A percentile compares a stretch with the other conserved stretches of the same genome.
Evolutionary conservation across 495 filamentous ascomycete genomes (phyloP).

Genomic region (Neurospora sp.): DNA sequence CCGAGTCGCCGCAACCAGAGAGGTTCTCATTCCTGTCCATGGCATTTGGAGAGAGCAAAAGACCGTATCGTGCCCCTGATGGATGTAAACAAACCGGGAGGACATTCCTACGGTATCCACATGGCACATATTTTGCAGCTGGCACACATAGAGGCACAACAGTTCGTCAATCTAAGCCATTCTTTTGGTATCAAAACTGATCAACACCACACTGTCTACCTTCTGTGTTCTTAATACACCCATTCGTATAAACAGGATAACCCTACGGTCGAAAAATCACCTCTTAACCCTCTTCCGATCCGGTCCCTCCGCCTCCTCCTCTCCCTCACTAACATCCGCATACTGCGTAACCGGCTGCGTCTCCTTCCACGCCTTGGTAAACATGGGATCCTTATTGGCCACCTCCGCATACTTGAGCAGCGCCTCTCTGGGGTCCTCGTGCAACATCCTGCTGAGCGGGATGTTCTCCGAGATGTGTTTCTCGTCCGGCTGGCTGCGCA

Average conservation of each 20-base stretch:
- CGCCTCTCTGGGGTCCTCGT: conserved; percentile 93
- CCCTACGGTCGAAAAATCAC: not conserved
- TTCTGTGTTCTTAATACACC: not conserved
- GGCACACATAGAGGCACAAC: not conserved
- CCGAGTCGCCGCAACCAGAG: not conserved
- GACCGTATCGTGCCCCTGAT: not conserved
- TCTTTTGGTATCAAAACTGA: not conserved
- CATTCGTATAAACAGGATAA: not conserved
- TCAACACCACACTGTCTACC: not conserved
- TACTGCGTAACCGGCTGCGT: conserved; percentile 93
- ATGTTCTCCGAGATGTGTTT: conserved; percentile 80
- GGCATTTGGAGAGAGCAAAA: not conserved
- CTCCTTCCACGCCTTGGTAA: conserved; percentile 84
- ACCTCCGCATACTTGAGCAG: conserved; percentile 91
- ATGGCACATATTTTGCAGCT: not conserved
- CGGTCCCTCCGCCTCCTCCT: conserved; percentile 51
- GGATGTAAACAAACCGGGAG: not conserved
- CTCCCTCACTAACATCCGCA: conserved; percentile 79
- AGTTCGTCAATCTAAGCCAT: not conserved
- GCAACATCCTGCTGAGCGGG: conserved; percentile 85
- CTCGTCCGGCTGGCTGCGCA: conserved; percentile 83
- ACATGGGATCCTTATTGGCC: conserved; percentile 85
- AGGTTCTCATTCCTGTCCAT: not conserved
- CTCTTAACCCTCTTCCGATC: conserved; percentile 58
- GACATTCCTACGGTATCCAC: not conserved